Base-by-base conservation (phyloP, 768 basidiomycete species). In the Coprinopsis sp. region DNA sequence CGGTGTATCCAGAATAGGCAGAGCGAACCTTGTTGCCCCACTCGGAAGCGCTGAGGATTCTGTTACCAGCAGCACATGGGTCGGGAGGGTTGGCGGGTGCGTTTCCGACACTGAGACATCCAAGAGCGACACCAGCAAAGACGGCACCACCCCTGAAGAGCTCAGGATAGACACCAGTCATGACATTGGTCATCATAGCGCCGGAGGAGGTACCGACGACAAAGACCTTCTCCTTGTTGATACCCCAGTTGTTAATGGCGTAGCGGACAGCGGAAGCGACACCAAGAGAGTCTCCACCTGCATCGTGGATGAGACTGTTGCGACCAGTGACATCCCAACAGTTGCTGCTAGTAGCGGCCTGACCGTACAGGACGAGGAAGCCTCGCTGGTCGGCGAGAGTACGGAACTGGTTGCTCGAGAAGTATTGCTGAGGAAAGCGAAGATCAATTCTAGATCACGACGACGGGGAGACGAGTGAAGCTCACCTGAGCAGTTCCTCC, bases 161-260 rank as follows among this genome's bases (percentile, higher is more conserved):
- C 46, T 80, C 72, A 10, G 78, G 78, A 60, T 80, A 78, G 8
- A 73, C 69, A 30, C 73, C 78, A 41, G 66, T 59, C 30, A 79
- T 64, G 23, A 79, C 77, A 55, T 74, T 77, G 41, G 78, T 79
- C 78, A 79, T 80, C 79, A 80, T 80, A 4, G 72, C 73, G 14
- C 78, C 78, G 1, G 76, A 78, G 5, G 71, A 72, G 3, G 71
- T 70, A 10, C 78, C 78, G 13, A 73, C 74, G 10, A 71, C 72
- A 58, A 73, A 80, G 46, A 79, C 76, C 25, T 69, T 67, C 24
- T 53, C 57, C 6, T 74, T 25, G 54, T 78, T 69, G 39, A 75
- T 72, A 27, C 66, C 67, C 54, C 64, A 76, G 64, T 68, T 76
- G 7, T 61, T 38, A 38, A 79, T 69, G 12, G 77, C 73, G 53